These are phyloP conservation scores for Puccinellia tenuiflora DNA, from an alignment of 176 grass and related monocot species.

Conservation along the genomic window DNA sequence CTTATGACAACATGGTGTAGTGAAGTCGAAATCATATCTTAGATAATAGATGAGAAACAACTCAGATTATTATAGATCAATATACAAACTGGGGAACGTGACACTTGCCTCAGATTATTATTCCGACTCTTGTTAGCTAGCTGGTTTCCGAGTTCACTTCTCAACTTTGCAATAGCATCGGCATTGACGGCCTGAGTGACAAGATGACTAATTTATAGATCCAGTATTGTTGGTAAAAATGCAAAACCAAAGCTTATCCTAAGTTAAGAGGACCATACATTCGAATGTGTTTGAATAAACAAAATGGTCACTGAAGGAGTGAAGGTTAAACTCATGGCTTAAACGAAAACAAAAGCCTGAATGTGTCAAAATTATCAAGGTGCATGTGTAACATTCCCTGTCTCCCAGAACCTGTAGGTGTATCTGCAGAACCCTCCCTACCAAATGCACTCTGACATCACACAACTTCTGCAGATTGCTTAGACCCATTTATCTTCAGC, in stretches of 20 bases:
- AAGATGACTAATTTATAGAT: neutral
- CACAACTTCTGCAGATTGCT: neutral
- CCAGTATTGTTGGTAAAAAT: neutral
- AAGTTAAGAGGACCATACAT: neutral
- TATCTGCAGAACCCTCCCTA: neutral
- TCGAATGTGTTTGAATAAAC: neutral
- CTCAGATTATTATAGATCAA: neutral
- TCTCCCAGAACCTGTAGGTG: neutral
- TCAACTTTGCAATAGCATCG: constrained; percentile 61
- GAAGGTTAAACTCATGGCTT: neutral
- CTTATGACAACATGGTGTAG: neutral
- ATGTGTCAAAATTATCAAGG: neutral
- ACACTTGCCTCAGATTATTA: constrained; percentile 57
- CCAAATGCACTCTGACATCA: neutral
- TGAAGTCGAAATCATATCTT: neutral
- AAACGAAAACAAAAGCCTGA: neutral
- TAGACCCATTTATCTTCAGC: neutral
- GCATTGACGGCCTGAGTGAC: constrained; percentile 68
- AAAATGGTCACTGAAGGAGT: neutral
- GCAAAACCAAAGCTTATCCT: neutral
- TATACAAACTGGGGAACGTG: neutral
- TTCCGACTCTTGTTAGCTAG: constrained; percentile 59
- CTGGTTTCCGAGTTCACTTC: constrained; percentile 85
- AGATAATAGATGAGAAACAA: neutral
- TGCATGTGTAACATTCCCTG: neutral